Base-by-base conservation (phyloP, 805 yeast genomes). In the Huiozyma naganishii region DNA sequence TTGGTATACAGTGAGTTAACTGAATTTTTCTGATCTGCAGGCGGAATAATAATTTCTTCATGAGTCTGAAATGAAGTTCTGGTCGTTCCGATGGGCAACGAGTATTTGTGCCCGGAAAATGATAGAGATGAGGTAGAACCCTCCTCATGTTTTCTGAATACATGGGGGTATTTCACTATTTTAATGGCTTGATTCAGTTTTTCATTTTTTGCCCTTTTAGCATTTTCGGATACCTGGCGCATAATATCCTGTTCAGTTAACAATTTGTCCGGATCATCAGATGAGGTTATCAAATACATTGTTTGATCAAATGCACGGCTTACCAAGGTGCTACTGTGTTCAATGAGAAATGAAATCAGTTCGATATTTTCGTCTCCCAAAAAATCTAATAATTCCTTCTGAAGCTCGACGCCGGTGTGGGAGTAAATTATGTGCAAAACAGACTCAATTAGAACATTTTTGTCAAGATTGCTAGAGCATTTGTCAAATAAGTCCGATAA, bases 341-440 rank as follows among this genome's bases (percentile, higher is more conserved):
- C 57, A 6, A 60, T 28, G 7, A 61, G 36, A 43, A 58, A 59
- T 1, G 87, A 72, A 7, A 89, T 83, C 41, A 89, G 62, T 43
- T 87, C 96, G 48, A 92, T 73, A 56, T 86, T 83, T 27, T 87
- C 95, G 52, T 79, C 83, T 0, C 98, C 98, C 1, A 92, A 61
- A 6, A 85, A 69, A 58, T 88, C 96, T 47, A 86, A 78, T 36
- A 92, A 64, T 6, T 76, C 66, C 6, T 84, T 77, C 55, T 89
- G 95, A 9, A 84, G 54, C 34, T 74, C 78, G 32, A 76, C 83
- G 36, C 78, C 81, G 7, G 70, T 64, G 6, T 64, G 50, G 0
- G 66, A 62, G 7, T 62, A 53, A 5, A 58, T 41, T 5, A 52
- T 53, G 40, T 38, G 65, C 47, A 46, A 44, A 41, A 55, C 54